Base-by-base conservation (phyloP, 441 rosid genomes). In the Brassica balearica region DNA sequence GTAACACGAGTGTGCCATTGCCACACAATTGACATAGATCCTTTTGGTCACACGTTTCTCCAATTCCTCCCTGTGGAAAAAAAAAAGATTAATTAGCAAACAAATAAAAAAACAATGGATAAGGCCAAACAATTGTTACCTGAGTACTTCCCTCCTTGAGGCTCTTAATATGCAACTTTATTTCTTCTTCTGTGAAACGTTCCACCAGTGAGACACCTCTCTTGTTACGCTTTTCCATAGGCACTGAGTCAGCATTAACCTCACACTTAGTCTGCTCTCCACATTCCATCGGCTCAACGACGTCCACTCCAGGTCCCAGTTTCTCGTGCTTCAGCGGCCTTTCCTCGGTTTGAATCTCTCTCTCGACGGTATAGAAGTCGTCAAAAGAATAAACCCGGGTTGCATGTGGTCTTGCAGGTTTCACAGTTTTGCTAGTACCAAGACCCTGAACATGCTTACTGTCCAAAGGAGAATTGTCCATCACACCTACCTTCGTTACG, bases 1-100 rank as follows among this genome's bases (percentile, higher is more conserved):
- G 85, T 34, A 86, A 83, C 75, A 68, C 20, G 48, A 89, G 84
- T 65, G 23, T 73, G 41, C 71, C 84, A 62, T 71, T 70, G 23
- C 74, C 82, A 76, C 97, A 92, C 75, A 90, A 65, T 56, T 86
- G 89, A 79, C 96, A 91, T 12, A 72, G 7, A 32, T 86, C 88
- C 58, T 85, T 86, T 34, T 14, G 36, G 36, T 76, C 59, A 69
- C 61, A 3, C 10, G 51, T 55, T 27, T 51, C 74, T 65, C 29
- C 69, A 23, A 29, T 77, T 64, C 19, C 81, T 8, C 10, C 46
- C 82, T 80, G 82, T 38, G 55, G 36, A 5, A 58, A 38, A 74
- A 22, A 8, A 56, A 64, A 64, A 10, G 19, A 69, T 61, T 48
- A 74, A 4, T 51, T 60, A 38, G n/a, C 55, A 63, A 65, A 72